Evolutionary conservation across 1,139 yeast genomes (phyloP).

Genomic region (Pichia sp.): DNA sequence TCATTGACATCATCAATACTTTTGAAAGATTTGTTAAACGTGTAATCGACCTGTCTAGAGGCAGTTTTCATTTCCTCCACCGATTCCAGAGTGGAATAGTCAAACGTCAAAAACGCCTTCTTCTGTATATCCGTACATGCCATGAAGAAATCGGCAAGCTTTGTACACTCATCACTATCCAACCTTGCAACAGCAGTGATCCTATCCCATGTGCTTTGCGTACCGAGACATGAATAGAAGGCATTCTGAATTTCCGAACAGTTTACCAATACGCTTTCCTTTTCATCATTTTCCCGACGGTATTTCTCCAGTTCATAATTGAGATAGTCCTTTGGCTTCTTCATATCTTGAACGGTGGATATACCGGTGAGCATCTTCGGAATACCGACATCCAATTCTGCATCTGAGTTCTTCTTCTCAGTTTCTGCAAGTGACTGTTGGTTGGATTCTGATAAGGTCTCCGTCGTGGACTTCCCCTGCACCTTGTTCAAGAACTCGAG

Average conservation of each 20-base stretch:
- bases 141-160: constrained; percentile 23
- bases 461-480: not conserved
- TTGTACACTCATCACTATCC: constrained; percentile 19
- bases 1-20: constrained; percentile 22
- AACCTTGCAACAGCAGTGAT: constrained; percentile 14
- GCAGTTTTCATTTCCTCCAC: constrained; percentile 24
- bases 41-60: constrained; percentile 20
- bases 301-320: constrained; percentile 18
- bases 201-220: constrained; percentile 14
- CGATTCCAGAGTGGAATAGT: constrained; percentile 22
- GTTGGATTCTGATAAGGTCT: too few species aligned
- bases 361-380: constrained; percentile 4
- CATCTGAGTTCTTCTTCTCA: not conserved
- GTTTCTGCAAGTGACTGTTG: too few species aligned
- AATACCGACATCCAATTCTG: too few species aligned
- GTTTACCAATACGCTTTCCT: constrained; percentile 24
- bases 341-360: constrained; percentile 7
- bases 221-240: constrained; percentile 22
- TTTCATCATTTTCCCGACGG: constrained; percentile 21
- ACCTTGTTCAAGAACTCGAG: constrained; percentile 6
- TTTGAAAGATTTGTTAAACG: constrained; percentile 21
- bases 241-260: constrained; percentile 27
- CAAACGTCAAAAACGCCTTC: constrained; percentile 25
- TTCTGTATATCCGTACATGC: constrained; percentile 26
- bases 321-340: constrained; percentile 10